Evolutionary conservation across 2,329 filamentous ascomycete genomes (phyloP), one percentile per base, ranked within the genome.

Genomic region (Hypocreales sp.): DNA sequence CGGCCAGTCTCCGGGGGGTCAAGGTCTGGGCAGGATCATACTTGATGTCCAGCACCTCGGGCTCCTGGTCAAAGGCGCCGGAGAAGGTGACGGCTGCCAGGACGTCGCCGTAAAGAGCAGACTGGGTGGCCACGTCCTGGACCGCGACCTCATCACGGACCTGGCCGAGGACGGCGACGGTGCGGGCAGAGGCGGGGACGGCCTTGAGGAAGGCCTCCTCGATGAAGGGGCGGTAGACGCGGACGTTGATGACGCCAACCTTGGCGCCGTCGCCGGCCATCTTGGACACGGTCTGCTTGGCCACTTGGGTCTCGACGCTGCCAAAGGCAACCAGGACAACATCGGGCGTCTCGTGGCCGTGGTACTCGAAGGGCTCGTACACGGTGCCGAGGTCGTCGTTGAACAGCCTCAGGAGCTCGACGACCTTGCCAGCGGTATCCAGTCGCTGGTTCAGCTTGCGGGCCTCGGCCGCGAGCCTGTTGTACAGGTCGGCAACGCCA

Each of bases 331-430:
- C 84, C 19, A 95, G 60, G 11, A 98, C 83, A 8, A 75, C 73
- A 38, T 87, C 79, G 4, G 90, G 72, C 23, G 72, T 61, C 26
- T 70, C 61, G 47, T 95, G 83, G 15, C 90, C 90, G 44, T 78
- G 70, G 58, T 98, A 98, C 57, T 98, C 90, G 42, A 95, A 98
- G 6, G 83, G 72, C 44, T 77, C 70, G 51, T 98, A 98, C 38
- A 87, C 75, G 24, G 90, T 95, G 32, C 87, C 90, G 15, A 98
- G 73, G 59, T 95, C 84, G 35, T 73, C 72, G 54, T 95, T 98
- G 56, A 92, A 75, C 14, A 76, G 67, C 36, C 71, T 66, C 27
- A 92, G 60, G 7, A 87, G 58, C 39, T 72, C 72, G 24, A 75
- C 51, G n/a, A 75, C 61, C 54, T 79, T 83, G 35, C 73, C 77